Evolutionary conservation across 768 basidiomycete genomes (phyloP), one percentile per base, ranked within the genome.

Genomic region (Trametopsis cervina): DNA sequence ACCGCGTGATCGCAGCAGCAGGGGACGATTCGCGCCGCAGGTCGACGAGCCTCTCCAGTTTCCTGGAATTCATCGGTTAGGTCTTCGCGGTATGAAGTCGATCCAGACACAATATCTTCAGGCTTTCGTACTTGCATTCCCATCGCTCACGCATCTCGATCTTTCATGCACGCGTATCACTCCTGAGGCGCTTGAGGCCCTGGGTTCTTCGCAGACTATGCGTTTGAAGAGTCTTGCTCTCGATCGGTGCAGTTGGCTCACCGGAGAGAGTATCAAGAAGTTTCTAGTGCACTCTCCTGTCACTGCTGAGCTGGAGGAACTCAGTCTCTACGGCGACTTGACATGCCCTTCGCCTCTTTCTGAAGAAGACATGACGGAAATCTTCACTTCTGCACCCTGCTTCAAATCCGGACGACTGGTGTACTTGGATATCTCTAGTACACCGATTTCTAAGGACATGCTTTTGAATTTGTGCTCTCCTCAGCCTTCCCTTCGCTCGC

Each of bases 391-490:
- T 15, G 92, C 92, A 0, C 92, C 92, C 1, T 90, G 87, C 58
- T 88, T 99, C 69, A 63, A 69, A 10, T 77, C 71, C 42, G 87
- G 89, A 7, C 65, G 80, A 50, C 70, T 99, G 35, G 75, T 81
- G 10, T 96, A 94, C 65, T 77, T 99, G 53, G 95, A 99, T 63
- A 65, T 99, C 24, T 96, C 94, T 12, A 89, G 86, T 52, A 71
- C 86, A 4, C 85, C 86, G 0, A 55, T 97, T 44, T 85, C 83
- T 4, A 64, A 69, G 39, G 70, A 75, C 6, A 65, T 84, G 5
- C 64, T 84, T 4, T 54, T 58, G 13, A 69, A 72, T 9, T 60
- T 68, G 1, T 81, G 81, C 60, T 73, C 74, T 15, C 66, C 80
- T 5, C 90, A 90, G 63, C 81, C 80, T 2, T 73, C 73, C 38